These are phyloP conservation scores for Davidsoniella virescens DNA, from an alignment of 2,329 filamentous ascomycete genomes.

Conservation along the genomic window DNA sequence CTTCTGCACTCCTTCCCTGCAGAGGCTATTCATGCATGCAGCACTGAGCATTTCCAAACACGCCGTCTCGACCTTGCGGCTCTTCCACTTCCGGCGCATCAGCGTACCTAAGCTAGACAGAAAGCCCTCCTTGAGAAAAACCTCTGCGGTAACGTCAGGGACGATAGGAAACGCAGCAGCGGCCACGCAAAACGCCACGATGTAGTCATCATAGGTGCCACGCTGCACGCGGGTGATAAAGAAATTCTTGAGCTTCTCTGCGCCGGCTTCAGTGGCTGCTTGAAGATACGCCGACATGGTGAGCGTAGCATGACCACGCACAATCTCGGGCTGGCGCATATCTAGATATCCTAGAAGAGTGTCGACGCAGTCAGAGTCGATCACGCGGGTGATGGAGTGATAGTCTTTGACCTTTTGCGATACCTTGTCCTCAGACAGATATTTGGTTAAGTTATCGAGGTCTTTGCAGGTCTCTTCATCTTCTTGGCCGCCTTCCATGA, in stretches of 20 bases:
- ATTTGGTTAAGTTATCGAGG: conserved; percentile 40
- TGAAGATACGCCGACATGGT: conserved; percentile 73
- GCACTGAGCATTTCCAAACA: conserved; percentile 81
- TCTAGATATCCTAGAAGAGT: conserved; percentile 78
- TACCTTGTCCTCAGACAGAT: conserved; percentile 39
- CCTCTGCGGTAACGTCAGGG: conserved; percentile 52
- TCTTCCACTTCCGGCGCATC: conserved; percentile 68
- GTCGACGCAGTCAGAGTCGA: conserved; percentile 63
- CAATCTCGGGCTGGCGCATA: conserved; percentile 55
- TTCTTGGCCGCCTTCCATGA: conserved; percentile 83
- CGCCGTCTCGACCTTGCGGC: conserved; percentile 68
- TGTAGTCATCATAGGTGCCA: conserved; percentile 72
- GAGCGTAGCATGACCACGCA: conserved; percentile 68
- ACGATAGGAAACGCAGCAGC: conserved; percentile 75
- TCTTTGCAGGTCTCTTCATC: conserved; percentile 51
- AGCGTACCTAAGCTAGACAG: conserved; percentile 59
- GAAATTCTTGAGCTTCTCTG: conserved; percentile 54
- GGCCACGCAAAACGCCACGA: conserved; percentile 86
- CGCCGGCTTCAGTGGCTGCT: conserved; percentile 53
- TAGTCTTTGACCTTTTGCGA: conserved; percentile 26
- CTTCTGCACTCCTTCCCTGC: conserved; percentile 68
- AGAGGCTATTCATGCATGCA: conserved; percentile 70
- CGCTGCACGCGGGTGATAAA: conserved; percentile 56
- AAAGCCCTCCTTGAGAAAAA: conserved; percentile 85
- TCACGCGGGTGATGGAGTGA: conserved; percentile 39